Evolutionary conservation across 1,284 basidiomycete species (phyloP).

Genomic region (Apiotrichum veenhuisii): DNA sequence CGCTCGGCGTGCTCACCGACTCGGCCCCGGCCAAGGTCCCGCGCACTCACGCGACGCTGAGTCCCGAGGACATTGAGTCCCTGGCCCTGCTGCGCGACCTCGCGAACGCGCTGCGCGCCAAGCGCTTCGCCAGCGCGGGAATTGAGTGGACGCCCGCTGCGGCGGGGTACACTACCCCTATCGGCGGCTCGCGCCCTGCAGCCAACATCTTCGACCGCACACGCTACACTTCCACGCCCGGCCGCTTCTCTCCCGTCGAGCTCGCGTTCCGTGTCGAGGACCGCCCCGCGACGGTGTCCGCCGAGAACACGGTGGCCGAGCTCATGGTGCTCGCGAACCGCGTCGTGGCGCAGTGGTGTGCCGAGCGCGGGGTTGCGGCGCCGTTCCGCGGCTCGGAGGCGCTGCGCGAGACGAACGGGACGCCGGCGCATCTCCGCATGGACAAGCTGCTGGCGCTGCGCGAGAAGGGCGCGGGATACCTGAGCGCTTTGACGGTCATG

Average conservation of each 20-base stretch:
- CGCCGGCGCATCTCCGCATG: not conserved
- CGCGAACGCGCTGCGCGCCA: constrained; percentile 31
- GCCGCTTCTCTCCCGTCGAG: not conserved
- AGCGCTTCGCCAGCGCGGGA: constrained; percentile 31
- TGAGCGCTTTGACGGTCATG: not conserved
- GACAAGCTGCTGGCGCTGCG: constrained; percentile 12
- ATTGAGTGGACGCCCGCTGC: constrained; percentile 29
- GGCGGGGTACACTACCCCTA: not conserved
- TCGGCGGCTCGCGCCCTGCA: not conserved
- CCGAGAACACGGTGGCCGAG: constrained; percentile 63
- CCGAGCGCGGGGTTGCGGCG: constrained; percentile 61
- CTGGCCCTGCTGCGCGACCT: constrained; percentile 51
- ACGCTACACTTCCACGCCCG: constrained; percentile 29
- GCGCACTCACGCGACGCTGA: not conserved
- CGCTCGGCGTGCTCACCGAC: constrained; percentile 29
- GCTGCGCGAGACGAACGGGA: constrained; percentile 31
- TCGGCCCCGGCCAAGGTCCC: not conserved
- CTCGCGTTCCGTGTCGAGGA: not conserved
- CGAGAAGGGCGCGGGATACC: not conserved
- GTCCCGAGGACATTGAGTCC: constrained; percentile 40
- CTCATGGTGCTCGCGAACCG: constrained; percentile 79
- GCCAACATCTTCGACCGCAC: constrained; percentile 19
- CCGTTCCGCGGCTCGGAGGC: constrained; percentile 60
- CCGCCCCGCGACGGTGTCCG: not conserved
- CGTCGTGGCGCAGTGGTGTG: constrained; percentile 68